These are phyloP conservation scores for Salix udensis DNA, from an alignment of 345 rosid species.

Conservation along the genomic window DNA sequence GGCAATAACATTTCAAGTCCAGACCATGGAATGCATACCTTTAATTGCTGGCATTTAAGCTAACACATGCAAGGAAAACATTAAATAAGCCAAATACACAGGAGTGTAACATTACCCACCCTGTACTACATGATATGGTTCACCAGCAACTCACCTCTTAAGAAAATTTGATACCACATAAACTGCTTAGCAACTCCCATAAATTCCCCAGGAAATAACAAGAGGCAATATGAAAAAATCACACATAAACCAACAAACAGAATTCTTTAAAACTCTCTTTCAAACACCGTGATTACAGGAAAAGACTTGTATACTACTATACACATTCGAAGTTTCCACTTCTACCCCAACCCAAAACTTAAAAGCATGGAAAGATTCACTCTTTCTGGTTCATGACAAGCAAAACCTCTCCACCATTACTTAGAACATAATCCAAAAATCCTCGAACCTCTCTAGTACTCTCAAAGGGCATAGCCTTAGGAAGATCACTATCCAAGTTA, in stretches of 20 bases:
- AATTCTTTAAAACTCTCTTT: neutral
- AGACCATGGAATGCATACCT: neutral
- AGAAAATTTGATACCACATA: neutral
- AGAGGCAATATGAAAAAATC: too few species aligned
- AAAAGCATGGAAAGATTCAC: neutral
- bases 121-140: neutral
- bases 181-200: neutral
- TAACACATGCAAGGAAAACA: neutral
- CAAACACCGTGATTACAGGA: neutral
- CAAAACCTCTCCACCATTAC: constrained; percentile 60
- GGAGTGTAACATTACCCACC: neutral
- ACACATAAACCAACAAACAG: too few species aligned
- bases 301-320: neutral
- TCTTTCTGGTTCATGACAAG: constrained; percentile 46
- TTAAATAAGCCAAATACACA: neutral
- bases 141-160: neutral
- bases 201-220: too few species aligned
- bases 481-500: constrained; percentile 83
- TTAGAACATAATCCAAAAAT: constrained; percentile 53
- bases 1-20: neutral
- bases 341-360: neutral
- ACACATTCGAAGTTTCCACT: neutral
- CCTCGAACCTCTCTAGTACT: constrained; percentile 43
- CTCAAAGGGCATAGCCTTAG: constrained; percentile 39
- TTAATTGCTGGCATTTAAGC: neutral